Percentiles rank a stretch among this genome's conserved stretches.
phyloP scores from a whole-genome alignment of 2,329 filamentous ascomycete genomes.

The Penicillium sclerotigenum region DNA sequence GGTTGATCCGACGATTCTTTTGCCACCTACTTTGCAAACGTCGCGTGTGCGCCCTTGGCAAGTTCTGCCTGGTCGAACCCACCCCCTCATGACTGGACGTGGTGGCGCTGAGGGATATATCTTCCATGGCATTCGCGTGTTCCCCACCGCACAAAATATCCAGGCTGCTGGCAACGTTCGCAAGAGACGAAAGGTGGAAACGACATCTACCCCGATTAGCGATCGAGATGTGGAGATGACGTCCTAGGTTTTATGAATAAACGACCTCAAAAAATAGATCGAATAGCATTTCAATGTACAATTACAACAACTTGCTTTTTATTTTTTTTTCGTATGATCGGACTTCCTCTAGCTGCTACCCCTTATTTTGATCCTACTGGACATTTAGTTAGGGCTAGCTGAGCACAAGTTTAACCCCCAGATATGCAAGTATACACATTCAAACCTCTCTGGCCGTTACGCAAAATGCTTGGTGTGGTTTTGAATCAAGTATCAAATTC shows the following conservation, averaged over 20 bases:
- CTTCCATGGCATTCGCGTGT: constrained; percentile 76
- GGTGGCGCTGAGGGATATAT: constrained; percentile 89
- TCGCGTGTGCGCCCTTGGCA: constrained; percentile 79
- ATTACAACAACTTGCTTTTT: constrained; percentile 14
- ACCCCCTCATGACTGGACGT: constrained; percentile 85
- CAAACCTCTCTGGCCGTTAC: neutral
- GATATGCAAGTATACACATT: neutral
- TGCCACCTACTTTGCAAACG: constrained; percentile 77
- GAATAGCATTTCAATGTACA: constrained; percentile 12
- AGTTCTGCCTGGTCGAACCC: constrained; percentile 84
- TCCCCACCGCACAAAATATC: constrained; percentile 75
- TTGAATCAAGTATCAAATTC: constrained; percentile 13
- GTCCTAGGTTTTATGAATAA: constrained; percentile 15
- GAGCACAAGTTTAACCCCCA: neutral
- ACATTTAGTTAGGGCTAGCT: neutral
- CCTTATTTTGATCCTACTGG: neutral
- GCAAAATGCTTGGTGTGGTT: neutral
- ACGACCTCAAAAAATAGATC: constrained; percentile 2
- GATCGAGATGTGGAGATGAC: constrained; percentile 33
- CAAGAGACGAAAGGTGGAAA: constrained; percentile 65
- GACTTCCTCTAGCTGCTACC: neutral
- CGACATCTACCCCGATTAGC: constrained; percentile 22
- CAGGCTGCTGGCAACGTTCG: constrained; percentile 70
- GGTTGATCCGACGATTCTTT: constrained; percentile 77
- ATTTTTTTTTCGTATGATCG: neutral